Evolutionary conservation across 805 yeast genomes (phyloP).

Genomic region (Hanseniaspora opuntiae): DNA sequence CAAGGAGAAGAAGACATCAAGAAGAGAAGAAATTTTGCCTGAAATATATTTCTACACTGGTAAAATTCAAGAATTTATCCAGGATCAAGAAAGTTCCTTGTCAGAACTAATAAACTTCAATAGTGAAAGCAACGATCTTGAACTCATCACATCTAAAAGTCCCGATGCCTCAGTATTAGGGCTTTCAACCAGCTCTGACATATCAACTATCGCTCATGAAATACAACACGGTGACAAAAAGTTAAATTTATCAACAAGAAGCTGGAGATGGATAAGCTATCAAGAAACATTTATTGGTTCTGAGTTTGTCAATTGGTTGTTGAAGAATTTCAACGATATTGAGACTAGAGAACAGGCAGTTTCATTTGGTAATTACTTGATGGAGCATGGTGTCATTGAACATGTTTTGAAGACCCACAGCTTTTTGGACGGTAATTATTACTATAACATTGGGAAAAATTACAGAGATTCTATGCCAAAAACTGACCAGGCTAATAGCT

Average conservation of each 20-base stretch:
- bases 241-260: constrained; percentile 56
- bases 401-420: constrained; percentile 78
- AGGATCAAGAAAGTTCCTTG: constrained; percentile 35
- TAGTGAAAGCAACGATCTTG: constrained; percentile 15
- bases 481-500: neutral
- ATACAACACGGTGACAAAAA: constrained; percentile 50
- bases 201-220: constrained; percentile 45
- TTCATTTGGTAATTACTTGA: constrained; percentile 60
- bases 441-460: constrained; percentile 56
- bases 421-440: constrained; percentile 85
- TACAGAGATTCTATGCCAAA: constrained; percentile 26
- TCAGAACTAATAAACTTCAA: constrained; percentile 27
- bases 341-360: constrained; percentile 74
- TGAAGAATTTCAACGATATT: constrained; percentile 65
- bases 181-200: constrained; percentile 37
- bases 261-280: constrained; percentile 82
- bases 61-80: constrained; percentile 52
- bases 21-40: constrained; percentile 42
- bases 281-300: constrained; percentile 70
- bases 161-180: constrained; percentile 14
- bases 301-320: constrained; percentile 75
- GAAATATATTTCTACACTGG: constrained; percentile 84
- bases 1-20: constrained; percentile 28
- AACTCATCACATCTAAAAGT: neutral
- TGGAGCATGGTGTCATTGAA: constrained; percentile 56